Conservation (phyloP, 768 basidiomycete genomes). For the Xerocomus spinulosus region DNA sequence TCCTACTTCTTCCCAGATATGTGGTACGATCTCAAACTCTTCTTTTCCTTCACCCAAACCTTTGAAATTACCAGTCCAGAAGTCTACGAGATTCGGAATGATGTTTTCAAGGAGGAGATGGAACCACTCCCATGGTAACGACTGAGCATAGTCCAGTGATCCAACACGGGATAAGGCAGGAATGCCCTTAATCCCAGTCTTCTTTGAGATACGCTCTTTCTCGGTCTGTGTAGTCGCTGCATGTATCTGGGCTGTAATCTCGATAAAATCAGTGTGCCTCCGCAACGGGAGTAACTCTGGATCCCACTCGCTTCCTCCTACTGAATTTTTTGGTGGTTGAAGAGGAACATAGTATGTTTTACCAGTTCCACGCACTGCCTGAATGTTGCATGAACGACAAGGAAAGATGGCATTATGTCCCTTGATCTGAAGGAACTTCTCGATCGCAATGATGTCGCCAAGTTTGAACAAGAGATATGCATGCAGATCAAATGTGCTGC, state of each 20-base stretch:
- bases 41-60: conserved; percentile 29
- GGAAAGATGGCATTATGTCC: conserved; percentile 34
- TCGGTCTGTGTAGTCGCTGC: conserved; percentile 16
- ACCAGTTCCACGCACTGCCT: conserved; percentile 11
- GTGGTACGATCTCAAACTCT: conserved; percentile 24
- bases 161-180: conserved; percentile 7
- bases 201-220: conserved; percentile 19
- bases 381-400: conserved; percentile 35
- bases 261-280: conserved; percentile 28
- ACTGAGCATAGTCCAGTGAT: neutral
- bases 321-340: neutral
- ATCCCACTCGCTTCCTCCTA: neutral
- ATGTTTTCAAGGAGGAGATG: neutral
- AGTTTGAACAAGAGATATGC: conserved; percentile 30
- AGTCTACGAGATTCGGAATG: neutral
- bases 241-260: conserved; percentile 24
- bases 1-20: conserved; percentile 42
- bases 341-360: conserved; percentile 1
- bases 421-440: conserved; percentile 32
- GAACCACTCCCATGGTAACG: conserved; percentile 1
- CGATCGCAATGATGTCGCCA: conserved; percentile 36
- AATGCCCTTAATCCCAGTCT: conserved; percentile 32
- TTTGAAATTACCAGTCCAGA: conserved; percentile 24
- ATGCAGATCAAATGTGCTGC: conserved; percentile 15
- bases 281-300: conserved; percentile 33